Conservation (phyloP, 305 asterid species). For the Solanum hybrid region DNA sequence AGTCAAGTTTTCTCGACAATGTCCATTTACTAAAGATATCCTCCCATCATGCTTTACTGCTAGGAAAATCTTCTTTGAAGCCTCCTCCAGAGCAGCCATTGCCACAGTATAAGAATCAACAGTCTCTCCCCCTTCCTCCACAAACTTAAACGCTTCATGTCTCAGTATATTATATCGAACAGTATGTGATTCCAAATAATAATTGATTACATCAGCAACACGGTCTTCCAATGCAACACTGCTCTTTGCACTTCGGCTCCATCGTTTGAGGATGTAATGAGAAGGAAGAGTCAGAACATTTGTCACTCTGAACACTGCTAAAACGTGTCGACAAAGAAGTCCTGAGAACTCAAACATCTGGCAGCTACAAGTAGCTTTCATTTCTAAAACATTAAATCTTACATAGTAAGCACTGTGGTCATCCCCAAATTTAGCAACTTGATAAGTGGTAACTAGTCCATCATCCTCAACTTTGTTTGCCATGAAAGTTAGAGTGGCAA, state of each 20-base stretch:
- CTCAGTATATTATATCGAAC: slow-evolving; percentile 55
- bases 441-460: slow-evolving; percentile 41
- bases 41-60: slow-evolving; percentile 23
- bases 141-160: slow-evolving; percentile 71
- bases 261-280: slow-evolving; percentile 70
- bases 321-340: slow-evolving; percentile 69
- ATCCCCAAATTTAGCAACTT: slow-evolving; percentile 78
- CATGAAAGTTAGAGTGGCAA: slow-evolving; percentile 77
- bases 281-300: slow-evolving; percentile 74
- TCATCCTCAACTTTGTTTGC: slow-evolving; percentile 60
- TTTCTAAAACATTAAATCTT: slow-evolving; percentile 48
- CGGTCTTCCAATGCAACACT: slow-evolving; percentile 31
- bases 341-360: slow-evolving; percentile 82
- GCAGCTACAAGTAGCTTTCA: slow-evolving; percentile 78
- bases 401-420: slow-evolving; percentile 63
- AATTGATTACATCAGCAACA: slow-evolving; percentile 28
- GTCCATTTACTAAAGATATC: slow-evolving; percentile 18
- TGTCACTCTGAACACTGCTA: slow-evolving; percentile 78
- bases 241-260: slow-evolving; percentile 84
- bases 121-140: slow-evolving; percentile 84
- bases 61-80: slow-evolving; percentile 44
- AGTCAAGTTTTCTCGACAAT: slow-evolving; percentile 9
- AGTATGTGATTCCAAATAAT: slow-evolving; percentile 48
- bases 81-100: slow-evolving; percentile 70
- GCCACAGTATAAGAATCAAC: slow-evolving; percentile 58